Percentiles rank a stretch among this genome's conserved stretches.
Conservation (phyloP, 768 basidiomycete genomes). For the Lenzites betulinus region DNA sequence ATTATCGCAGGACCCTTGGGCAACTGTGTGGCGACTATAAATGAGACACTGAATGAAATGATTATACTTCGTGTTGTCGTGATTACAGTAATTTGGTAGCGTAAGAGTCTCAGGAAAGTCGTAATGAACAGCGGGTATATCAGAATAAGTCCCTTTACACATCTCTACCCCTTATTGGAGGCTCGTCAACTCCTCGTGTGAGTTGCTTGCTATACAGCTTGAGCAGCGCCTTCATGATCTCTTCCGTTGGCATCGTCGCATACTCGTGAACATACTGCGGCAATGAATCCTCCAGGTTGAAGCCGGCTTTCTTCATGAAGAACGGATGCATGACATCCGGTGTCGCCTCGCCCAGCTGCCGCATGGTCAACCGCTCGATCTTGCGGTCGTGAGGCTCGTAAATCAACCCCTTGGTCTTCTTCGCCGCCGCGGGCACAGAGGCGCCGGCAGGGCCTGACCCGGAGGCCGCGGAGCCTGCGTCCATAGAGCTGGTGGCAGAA, state of each 20-base stretch:
- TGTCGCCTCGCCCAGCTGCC: conserved; percentile 86
- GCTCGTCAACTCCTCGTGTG: conserved; percentile 1
- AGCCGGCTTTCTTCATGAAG: conserved; percentile 83
- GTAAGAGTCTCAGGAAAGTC: no score
- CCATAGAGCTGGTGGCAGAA: neutral
- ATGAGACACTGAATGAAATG: no score
- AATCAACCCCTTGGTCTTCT: conserved; percentile 36
- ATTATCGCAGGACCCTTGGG: no score
- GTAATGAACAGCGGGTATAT: no score
- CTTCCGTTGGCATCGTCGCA: conserved; percentile 78
- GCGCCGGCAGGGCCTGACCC: neutral
- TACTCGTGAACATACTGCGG: conserved; percentile 89
- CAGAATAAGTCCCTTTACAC: neutral
- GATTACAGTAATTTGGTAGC: no score
- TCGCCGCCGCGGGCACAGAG: conserved; percentile 16
- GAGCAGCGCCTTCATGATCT: conserved; percentile 79
- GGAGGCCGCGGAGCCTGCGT: neutral
- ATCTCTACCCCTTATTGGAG: neutral
- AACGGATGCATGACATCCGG: conserved; percentile 88
- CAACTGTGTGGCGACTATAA: no score
- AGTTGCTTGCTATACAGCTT: conserved; percentile 79
- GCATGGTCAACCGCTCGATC: conserved; percentile 81
- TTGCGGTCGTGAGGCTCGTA: conserved; percentile 61
- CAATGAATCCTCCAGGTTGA: conserved; percentile 81
- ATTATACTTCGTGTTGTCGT: no score